These are phyloP conservation scores for Spinacia oleracea DNA, from an alignment of 179 eudicot genomes.

Conservation along the genomic window DNA sequence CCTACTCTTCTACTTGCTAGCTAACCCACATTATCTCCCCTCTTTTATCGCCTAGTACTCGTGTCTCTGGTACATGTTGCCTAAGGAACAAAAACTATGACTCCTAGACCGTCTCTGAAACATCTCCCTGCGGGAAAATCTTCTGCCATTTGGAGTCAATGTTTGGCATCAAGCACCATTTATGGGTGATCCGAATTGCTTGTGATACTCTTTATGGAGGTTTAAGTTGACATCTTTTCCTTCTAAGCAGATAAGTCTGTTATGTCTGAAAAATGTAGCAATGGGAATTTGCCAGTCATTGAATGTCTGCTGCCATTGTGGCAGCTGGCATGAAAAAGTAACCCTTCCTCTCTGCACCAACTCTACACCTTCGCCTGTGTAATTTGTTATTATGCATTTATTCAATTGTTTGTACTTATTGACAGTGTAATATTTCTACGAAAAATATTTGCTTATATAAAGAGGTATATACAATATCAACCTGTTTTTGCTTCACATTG, in stretches of 20 bases:
- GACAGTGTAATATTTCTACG: not conserved
- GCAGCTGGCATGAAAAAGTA: not conserved
- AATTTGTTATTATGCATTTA: not conserved
- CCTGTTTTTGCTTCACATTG: no score
- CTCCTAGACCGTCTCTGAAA: not conserved
- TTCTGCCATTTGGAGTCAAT: not conserved
- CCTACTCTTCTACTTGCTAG: no score
- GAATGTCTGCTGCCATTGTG: not conserved
- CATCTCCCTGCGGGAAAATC: not conserved
- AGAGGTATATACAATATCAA: not conserved
- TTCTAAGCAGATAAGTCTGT: not conserved
- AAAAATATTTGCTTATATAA: not conserved
- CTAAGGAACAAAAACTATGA: not conserved
- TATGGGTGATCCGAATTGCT: not conserved
- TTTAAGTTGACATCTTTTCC: not conserved
- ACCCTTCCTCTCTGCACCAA: not conserved
- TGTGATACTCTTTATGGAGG: not conserved
- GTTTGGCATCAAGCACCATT: not conserved
- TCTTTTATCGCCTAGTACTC: not conserved
- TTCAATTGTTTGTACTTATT: not conserved
- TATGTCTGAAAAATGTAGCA: not conserved
- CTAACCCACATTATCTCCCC: not conserved
- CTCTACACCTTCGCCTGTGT: no score
- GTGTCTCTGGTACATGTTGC: not conserved
- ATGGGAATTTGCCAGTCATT: not conserved